Evolutionary conservation across 352 stramenopile species (phyloP), one percentile per base, ranked within the genome.

Genomic region (Globisporangium carolinianum): DNA sequence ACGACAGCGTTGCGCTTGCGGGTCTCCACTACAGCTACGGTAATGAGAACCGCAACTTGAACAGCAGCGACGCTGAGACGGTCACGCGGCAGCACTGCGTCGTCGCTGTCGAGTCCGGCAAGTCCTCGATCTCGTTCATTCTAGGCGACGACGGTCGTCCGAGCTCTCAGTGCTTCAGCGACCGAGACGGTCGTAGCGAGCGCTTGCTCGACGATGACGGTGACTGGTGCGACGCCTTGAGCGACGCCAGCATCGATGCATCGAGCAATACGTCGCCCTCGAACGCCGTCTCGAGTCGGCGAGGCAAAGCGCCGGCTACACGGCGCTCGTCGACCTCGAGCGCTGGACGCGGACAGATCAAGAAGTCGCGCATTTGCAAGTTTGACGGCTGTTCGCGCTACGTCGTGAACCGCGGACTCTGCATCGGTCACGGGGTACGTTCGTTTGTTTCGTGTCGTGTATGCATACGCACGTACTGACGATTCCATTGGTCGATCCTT

Each of bases 361-460:
- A 88, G 58, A 86, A 83, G 43, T 88, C 80, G 57, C 76, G 82
- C 35, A 86, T 87, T 42, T 92, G 83, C 69, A 87, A 87, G 60
- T 73, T 86, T 52, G 73, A 89, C 8, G 75, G 75, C 58, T 92
- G 83, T 65, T 88, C 76, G 18, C 75, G 76, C 42, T 90, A 89
- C 58, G 76, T 88, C 43, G 76, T 89, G 35, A 87, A 88, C 63
- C 79, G 80, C 48, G 81, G 83, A 12, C 70, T 88, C 12, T 92
- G 80, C 55, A 87, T 88, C 57, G 76, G 76, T 51, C 83, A 92
- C 61, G 83, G 83, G 36, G 69, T 79, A 49, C 50, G 73, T 68
- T 51, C 45, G 17, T 42, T 12, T 36, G 42, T 47, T 38, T 8
- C 17, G 15, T 4, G n/a, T n/a, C 2, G 18, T 2, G 7, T 53